These are phyloP conservation scores for Aspergillus brasiliensis DNA, from an alignment of 2,329 filamentous ascomycete genomes.

Conservation along the genomic window DNA sequence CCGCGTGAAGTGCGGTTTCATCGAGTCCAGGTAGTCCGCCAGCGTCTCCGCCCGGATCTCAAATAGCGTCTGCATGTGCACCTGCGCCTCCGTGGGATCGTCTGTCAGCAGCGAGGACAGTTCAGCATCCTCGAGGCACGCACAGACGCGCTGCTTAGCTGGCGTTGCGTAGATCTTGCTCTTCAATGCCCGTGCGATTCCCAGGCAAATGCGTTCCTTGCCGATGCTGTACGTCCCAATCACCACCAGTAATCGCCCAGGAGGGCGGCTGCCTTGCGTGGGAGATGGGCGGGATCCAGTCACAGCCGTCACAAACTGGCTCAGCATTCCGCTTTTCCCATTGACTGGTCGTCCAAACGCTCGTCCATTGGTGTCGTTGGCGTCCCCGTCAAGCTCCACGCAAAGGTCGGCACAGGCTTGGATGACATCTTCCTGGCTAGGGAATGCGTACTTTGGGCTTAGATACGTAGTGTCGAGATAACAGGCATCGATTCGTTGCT, in stretches of 20 bases:
- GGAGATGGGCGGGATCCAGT: slow-evolving; percentile 32
- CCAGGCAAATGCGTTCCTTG: slow-evolving; percentile 93
- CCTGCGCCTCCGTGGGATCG: slow-evolving; percentile 81
- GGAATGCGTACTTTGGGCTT: slow-evolving; percentile 93
- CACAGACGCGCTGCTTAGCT: slow-evolving; percentile 80
- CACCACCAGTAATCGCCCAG: slow-evolving; percentile 78
- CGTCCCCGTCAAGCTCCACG: slow-evolving; percentile 71
- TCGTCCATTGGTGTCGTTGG: slow-evolving; percentile 60
- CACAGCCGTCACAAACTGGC: slow-evolving; percentile 60
- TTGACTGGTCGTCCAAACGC: slow-evolving; percentile 60
- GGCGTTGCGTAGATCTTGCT: slow-evolving; percentile 88
- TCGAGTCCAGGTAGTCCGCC: slow-evolving; percentile 79
- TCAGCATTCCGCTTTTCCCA: slow-evolving; percentile 58
- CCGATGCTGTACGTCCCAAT: slow-evolving; percentile 98
- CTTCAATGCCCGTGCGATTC: slow-evolving; percentile 80
- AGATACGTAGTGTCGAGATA: slow-evolving; percentile 98
- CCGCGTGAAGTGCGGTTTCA: slow-evolving; percentile 79
- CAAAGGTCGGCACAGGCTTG: slow-evolving; percentile 85
- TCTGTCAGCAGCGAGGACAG: slow-evolving; percentile 75
- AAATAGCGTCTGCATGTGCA: slow-evolving; percentile 96
- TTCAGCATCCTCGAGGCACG: slow-evolving; percentile 82
- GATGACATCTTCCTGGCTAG: slow-evolving; percentile 84
- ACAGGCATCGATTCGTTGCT: slow-evolving; percentile 91
- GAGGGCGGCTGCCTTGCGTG: slow-evolving; percentile 37
- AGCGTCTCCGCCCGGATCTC: slow-evolving; percentile 90